phyloP scores from a whole-genome alignment of 2,329 filamentous ascomycete species.

The Colletotrichum truncatum region DNA sequence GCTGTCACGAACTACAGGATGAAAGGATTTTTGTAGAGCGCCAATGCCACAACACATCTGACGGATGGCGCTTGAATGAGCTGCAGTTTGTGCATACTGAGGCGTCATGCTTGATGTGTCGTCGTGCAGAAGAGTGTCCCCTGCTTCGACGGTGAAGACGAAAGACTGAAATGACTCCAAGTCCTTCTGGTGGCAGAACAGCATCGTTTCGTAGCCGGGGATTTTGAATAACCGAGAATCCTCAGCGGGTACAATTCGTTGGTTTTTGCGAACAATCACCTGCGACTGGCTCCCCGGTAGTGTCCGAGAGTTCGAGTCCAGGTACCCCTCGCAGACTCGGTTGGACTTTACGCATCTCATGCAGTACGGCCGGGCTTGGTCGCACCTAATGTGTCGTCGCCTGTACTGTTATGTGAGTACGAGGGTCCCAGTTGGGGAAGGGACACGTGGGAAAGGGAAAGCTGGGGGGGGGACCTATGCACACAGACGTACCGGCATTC shows the following conservation, averaged over 20 bases:
- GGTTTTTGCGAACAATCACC: neutral
- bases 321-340: slow-evolving; percentile 12
- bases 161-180: slow-evolving; percentile 23
- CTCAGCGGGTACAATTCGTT: neutral
- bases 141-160: slow-evolving; percentile 1
- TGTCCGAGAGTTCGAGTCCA: neutral
- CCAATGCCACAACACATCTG: slow-evolving; percentile 21
- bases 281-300: neutral
- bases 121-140: slow-evolving; percentile 1
- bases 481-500: slow-evolving; percentile 25
- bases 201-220: slow-evolving; percentile 3
- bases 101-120: neutral
- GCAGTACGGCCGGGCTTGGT: slow-evolving; percentile 51
- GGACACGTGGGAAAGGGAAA: neutral
- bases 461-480: neutral
- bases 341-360: slow-evolving; percentile 39
- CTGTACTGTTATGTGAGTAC: neutral
- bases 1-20: neutral
- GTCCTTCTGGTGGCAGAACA: slow-evolving; percentile 16
- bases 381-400: slow-evolving; percentile 53
- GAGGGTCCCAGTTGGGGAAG: neutral
- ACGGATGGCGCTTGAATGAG: neutral
- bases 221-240: neutral
- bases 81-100: neutral
- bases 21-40: neutral